Base-by-base conservation (phyloP, 768 basidiomycete species). In the Leccinum boreale region DNA sequence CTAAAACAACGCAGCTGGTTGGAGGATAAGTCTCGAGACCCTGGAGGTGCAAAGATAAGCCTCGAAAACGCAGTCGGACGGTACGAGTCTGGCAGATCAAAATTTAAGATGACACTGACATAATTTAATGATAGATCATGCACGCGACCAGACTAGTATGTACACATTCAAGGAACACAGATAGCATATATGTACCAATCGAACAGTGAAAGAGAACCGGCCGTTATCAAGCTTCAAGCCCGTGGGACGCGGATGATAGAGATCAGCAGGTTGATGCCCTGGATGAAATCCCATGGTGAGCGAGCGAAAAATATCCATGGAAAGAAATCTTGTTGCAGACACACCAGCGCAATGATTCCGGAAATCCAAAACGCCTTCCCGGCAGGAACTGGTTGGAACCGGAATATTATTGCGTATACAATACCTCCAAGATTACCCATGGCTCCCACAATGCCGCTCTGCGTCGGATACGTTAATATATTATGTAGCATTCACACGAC, bases 331-430 rank as follows among this genome's bases (percentile, higher is more conserved):
- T 44, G 42, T 44, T 21, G 8, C 17, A 17, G 26, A 53, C 69
- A 11, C 10, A 71, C 76, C 53, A 79, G 60, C 17, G 73, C 73
- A 21, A 83, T 67, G 5, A 73, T 57, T 4, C 82, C 82, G 49
- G 73, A 72, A 39, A 81, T 77, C 78, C 79, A 78, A 56, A 80
- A 80, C 0, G 78, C 73, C 45, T 75, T 77, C 10, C 80, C 79
- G 9, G 65, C 51, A 5, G 75, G 69, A 19, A 67, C 58, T 1
- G 74, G 64, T 45, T 77, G 77, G 66, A 79, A 80, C 14, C 82
- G 73, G 55, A 79, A 82, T 19, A 84, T 64, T 0, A 83, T 60
- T 1, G 81, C 79, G 36, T 77, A 82, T 24, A 79, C 58, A 48
- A 83, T 70, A 4, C 83, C 83, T 4, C 83, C 79, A 50, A 79